Conservation (phyloP, 2,329 filamentous ascomycete species). For the Metarhizium sp. region DNA sequence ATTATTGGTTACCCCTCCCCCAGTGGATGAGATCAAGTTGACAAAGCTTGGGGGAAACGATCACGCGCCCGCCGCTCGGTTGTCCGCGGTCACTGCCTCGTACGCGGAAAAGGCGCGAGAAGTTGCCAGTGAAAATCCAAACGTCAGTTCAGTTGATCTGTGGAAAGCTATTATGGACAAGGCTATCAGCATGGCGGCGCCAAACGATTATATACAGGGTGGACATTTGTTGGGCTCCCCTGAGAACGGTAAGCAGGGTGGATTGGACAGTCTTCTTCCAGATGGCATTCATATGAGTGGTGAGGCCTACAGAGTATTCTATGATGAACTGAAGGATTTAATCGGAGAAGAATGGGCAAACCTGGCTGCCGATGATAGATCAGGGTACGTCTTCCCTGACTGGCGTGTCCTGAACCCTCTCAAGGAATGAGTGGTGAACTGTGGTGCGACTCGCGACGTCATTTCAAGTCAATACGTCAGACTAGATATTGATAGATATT, state of each 20-base stretch:
- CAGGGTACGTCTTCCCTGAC: conserved; percentile 36
- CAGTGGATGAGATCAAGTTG: conserved; percentile 66
- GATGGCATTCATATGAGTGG: conserved; percentile 50
- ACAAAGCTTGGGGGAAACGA: conserved; percentile 39
- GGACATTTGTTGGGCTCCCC: conserved; percentile 40
- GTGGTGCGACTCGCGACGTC: too few species aligned
- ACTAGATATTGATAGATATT: too few species aligned
- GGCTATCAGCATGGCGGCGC: conserved; percentile 50
- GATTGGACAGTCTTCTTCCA: conserved; percentile 41
- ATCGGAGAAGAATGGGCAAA: conserved; percentile 34
- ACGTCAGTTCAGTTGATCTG: conserved; percentile 65
- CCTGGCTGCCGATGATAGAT: conserved; percentile 24
- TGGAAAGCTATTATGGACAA: conserved; percentile 69
- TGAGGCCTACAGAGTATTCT: conserved; percentile 44
- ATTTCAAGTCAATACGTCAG: too few species aligned
- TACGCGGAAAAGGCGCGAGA: conserved; percentile 52
- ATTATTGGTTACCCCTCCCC: conserved; percentile 73
- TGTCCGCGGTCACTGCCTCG: conserved; percentile 39
- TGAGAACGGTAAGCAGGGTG: conserved; percentile 39
- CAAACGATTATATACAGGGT: conserved; percentile 43
- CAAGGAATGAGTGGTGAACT: background rate
- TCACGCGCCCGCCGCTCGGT: conserved; percentile 32
- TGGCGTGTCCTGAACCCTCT: conserved; percentile 28
- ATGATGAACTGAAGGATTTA: conserved; percentile 35
- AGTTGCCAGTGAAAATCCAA: conserved; percentile 60